Percentiles rank a stretch among this genome's conserved stretches.
Conservation (phyloP, 495 filamentous ascomycete genomes). For the Tuber umbilicatum region DNA sequence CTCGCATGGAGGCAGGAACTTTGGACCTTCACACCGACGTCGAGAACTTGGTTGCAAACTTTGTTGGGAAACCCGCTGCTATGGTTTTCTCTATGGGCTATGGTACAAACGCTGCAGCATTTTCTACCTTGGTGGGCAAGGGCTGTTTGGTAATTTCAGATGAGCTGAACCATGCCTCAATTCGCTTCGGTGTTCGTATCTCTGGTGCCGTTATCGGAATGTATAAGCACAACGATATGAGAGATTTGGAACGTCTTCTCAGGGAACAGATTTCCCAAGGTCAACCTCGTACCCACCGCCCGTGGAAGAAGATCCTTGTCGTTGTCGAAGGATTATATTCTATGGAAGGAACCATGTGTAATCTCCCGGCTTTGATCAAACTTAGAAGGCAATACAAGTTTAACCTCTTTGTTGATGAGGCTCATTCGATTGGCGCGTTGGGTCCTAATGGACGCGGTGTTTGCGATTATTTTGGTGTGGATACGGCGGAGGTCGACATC, state of each 20-base stretch:
- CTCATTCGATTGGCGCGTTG: conserved; percentile 90
- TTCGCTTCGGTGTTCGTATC: conserved; percentile 86
- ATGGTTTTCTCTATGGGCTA: conserved; percentile 99
- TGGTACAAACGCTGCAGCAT: conserved; percentile 83
- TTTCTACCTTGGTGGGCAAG: conserved; percentile 84
- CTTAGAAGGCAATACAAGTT: conserved; percentile 96
- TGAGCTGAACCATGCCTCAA: conserved; percentile 95
- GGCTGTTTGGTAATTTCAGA: conserved; percentile 91
- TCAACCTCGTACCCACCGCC: conserved; percentile 90
- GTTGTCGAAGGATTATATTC: conserved; percentile 96
- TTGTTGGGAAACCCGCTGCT: conserved; percentile 84
- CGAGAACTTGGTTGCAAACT: conserved; percentile 78
- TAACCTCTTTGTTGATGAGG: conserved; percentile 89
- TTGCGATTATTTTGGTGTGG: conserved; percentile 92
- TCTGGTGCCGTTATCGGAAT: conserved; percentile 90
- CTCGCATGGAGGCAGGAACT: conserved; percentile 76
- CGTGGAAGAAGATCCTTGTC: conserved; percentile 97
- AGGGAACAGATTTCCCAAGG: conserved; percentile 91
- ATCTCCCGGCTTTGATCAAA: conserved; percentile 75
- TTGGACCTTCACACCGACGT: conserved; percentile 82
- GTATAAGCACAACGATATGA: conserved; percentile 97
- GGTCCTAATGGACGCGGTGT: conserved; percentile 84
- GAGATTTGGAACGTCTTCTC: conserved; percentile 71
- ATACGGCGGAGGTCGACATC: conserved; percentile 81
- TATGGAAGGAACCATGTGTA: conserved; percentile 98